These are phyloP conservation scores for Termitomyces titanicus DNA, from an alignment of 768 basidiomycete genomes.

Conservation along the genomic window DNA sequence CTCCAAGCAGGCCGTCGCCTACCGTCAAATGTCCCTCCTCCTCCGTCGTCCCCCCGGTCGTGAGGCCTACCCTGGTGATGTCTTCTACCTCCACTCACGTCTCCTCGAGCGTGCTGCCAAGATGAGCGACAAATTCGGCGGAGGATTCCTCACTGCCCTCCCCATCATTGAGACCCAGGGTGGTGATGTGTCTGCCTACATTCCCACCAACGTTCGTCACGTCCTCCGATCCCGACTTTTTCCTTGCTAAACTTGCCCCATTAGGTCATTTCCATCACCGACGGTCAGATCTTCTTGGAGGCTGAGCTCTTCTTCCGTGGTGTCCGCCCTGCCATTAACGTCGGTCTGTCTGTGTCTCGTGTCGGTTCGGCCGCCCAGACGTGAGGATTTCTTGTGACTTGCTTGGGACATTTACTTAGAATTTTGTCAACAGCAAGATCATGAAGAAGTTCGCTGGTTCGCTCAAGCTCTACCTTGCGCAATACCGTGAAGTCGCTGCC, in stretches of 20 bases:
- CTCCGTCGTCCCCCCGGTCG: constrained; percentile 99
- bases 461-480: constrained; percentile 98
- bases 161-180: constrained; percentile 99
- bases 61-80: constrained; percentile 99
- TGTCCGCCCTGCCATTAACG: constrained; percentile 99
- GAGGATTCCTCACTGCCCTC: constrained; percentile 96
- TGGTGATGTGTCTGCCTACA: constrained; percentile 99
- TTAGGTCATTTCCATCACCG: constrained; percentile 99
- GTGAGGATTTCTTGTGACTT: constrained; percentile 44
- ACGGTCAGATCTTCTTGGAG: constrained; percentile 99
- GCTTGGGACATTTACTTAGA: background rate
- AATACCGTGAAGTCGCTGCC: constrained; percentile 99
- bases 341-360: constrained; percentile 99
- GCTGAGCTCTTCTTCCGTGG: constrained; percentile 99
- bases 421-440: constrained; percentile 64
- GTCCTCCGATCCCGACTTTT: background rate
- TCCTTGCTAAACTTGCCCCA: constrained; percentile 8
- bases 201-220: constrained; percentile 78
- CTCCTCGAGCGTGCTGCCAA: constrained; percentile 99
- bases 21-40: constrained; percentile 99
- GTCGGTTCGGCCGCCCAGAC: constrained; percentile 99
- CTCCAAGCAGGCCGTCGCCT: constrained; percentile 99
- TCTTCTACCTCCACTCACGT: constrained; percentile 99
- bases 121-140: constrained; percentile 99
- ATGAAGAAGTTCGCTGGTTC: constrained; percentile 99